These are phyloP conservation scores for Pogostemon cablin DNA, from an alignment of 257 asterid genomes.

Conservation along the genomic window DNA sequence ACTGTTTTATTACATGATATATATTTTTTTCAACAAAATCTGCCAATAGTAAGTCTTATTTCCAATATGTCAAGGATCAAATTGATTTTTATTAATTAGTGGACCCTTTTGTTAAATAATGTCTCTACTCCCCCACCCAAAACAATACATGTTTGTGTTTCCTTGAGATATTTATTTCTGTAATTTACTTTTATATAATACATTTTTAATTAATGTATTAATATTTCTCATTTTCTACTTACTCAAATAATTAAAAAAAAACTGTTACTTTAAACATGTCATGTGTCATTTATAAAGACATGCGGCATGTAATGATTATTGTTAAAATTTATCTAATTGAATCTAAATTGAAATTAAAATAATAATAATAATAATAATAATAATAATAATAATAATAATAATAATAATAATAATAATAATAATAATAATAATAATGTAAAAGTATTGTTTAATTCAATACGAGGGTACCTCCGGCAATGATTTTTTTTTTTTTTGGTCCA, in stretches of 20 bases:
- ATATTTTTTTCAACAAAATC: background rate
- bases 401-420: no score
- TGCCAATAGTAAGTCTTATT: background rate
- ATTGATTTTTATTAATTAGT: constrained; percentile 21
- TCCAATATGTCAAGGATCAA: background rate
- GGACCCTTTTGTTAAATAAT: constrained; percentile 25
- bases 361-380: no score
- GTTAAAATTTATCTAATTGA: no score
- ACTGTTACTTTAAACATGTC: no score
- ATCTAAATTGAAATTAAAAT: no score
- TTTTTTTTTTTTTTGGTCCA: constrained; percentile 23
- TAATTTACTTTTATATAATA: background rate
- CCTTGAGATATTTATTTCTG: background rate
- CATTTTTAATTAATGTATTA: no score
- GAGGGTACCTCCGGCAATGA: background rate
- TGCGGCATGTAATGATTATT: no score
- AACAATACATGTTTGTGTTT: constrained; percentile 15
- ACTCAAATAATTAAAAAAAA: no score
- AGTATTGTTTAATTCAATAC: background rate
- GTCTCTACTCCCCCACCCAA: constrained; percentile 9
- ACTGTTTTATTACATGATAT: background rate
- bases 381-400: no score
- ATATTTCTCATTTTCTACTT: no score
- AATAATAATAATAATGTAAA: no score
- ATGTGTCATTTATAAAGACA: no score